Conservation (phyloP, 345 rosid species). For the Balakata baccata region DNA sequence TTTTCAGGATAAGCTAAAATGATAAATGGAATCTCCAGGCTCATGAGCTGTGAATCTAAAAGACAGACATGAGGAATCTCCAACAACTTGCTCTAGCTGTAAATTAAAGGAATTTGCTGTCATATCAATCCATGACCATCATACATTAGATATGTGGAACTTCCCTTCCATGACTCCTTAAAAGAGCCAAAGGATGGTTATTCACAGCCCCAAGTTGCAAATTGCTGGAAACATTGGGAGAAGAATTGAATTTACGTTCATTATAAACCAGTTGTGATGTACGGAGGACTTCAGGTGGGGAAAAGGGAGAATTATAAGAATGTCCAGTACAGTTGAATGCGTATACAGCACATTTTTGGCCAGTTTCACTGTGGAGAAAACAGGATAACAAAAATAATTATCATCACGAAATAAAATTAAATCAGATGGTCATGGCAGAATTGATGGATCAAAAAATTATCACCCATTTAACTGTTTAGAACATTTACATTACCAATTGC, state of each 20-base stretch:
- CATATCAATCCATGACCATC: constrained; percentile 3
- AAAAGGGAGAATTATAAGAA: constrained; percentile 19
- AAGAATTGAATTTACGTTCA: constrained; percentile 29
- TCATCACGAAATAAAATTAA: constrained; percentile 5
- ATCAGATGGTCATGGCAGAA: background rate
- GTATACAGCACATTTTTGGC: constrained; percentile 10
- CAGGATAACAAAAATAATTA: background rate
- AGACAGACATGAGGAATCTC: background rate
- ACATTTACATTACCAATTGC: constrained; percentile 20
- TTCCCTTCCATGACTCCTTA: constrained; percentile 36
- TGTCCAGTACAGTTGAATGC: constrained; percentile 18
- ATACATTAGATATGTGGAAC: constrained; percentile 15
- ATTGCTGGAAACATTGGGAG: constrained; percentile 27
- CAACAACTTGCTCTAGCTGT: background rate
- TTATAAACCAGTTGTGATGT: constrained; percentile 12
- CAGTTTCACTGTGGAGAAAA: constrained; percentile 19
- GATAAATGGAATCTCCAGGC: background rate
- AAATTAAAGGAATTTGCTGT: background rate
- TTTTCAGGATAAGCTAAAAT: background rate
- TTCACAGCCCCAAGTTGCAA: constrained; percentile 23
- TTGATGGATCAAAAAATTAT: background rate
- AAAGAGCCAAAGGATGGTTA: constrained; percentile 32
- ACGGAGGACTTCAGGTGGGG: constrained; percentile 17
- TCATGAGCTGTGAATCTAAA: background rate
- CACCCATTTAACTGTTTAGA: background rate